Percentiles rank a stretch among this genome's conserved stretches.
These are phyloP conservation scores for Aureobasidium sp. DNA, from an alignment of 2,329 filamentous ascomycete genomes.

Conservation along the genomic window DNA sequence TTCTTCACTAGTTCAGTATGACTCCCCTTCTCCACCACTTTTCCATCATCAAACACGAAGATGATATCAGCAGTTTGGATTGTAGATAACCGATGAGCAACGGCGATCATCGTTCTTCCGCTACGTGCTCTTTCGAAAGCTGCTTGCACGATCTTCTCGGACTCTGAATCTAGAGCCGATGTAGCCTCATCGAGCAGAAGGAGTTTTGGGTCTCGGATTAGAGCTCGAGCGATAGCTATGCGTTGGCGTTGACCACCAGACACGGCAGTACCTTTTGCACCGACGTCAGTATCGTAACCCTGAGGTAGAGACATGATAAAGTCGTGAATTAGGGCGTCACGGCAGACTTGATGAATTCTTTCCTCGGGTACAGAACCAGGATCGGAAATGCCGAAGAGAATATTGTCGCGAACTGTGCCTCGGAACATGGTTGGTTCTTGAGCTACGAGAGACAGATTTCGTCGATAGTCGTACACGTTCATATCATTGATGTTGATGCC, in stretches of 20 bases:
- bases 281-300: constrained; percentile 66
- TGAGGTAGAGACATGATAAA: constrained; percentile 54
- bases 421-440: constrained; percentile 52
- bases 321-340: constrained; percentile 49
- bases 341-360: constrained; percentile 41
- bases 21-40: constrained; percentile 53
- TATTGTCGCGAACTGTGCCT: constrained; percentile 48
- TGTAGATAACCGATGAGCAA: constrained; percentile 47
- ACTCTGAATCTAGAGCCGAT: constrained; percentile 47
- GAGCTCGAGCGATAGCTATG: constrained; percentile 46
- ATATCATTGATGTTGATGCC: constrained; percentile 43
- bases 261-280: constrained; percentile 43
- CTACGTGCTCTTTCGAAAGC: constrained; percentile 41
- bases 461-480: no score
- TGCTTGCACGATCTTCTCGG: constrained; percentile 43
- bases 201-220: constrained; percentile 46
- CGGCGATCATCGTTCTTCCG: constrained; percentile 45
- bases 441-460: no score
- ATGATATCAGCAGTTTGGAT: constrained; percentile 48
- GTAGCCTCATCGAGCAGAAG: constrained; percentile 49
- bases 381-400: constrained; percentile 39
- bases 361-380: constrained; percentile 32
- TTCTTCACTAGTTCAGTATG: constrained; percentile 55
- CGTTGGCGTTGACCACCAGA: constrained; percentile 50
- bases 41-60: constrained; percentile 53